Evolutionary conservation across 225 moss, liverwort and hornwort genomes (phyloP), one percentile per base, ranked within the genome.

Genomic region (Polytrichum commune): DNA sequence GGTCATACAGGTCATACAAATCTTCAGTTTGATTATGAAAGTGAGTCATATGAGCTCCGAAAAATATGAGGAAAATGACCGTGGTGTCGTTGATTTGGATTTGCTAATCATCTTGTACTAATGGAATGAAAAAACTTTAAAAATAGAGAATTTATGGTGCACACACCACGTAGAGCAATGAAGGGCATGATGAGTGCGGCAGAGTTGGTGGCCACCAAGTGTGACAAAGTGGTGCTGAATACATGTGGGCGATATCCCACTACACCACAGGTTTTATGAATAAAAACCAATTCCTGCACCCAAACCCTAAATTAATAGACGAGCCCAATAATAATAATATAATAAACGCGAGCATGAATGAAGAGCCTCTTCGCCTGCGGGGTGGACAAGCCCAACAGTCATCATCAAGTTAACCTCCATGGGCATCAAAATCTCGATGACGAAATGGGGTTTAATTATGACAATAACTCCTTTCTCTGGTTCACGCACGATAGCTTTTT

Each of bases 241-340:
- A 96, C 93, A 72, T 84, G 84, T 29, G 96, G 92, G 56, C 92
- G 87, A 73, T 96, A 96, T 58, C 96, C 93, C 64, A 93, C 85
- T 23, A 92, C 96, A 66, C 90, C 90, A 77, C 92, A 92, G 77
- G 89, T 92, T 65, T 78, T 96, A 80, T 96, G 96, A 62, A 96
- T 89, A 62, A 90, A 96, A 38, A 82, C 80, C 63, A 96, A 83
- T 73, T 93, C 92, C 96, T 96, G 81, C 73, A 70, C 55, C 65
- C 53, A 58, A 46, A 46, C 46, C 46, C 46, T 46, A 46, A 13
- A 46, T 13, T 46, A 16, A 46, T 13, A 13, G 13, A 13, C 4
- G 13, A 16, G 46, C 46, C 16, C 16, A 46, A 46, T 46, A 16
- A 46, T 46, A 46, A 13, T 10, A 46, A 13, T 46, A 46, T 3